Evolutionary conservation across 2,329 filamentous ascomycete species (phyloP).

Genomic region (Pseudohalonectria lignicola): DNA sequence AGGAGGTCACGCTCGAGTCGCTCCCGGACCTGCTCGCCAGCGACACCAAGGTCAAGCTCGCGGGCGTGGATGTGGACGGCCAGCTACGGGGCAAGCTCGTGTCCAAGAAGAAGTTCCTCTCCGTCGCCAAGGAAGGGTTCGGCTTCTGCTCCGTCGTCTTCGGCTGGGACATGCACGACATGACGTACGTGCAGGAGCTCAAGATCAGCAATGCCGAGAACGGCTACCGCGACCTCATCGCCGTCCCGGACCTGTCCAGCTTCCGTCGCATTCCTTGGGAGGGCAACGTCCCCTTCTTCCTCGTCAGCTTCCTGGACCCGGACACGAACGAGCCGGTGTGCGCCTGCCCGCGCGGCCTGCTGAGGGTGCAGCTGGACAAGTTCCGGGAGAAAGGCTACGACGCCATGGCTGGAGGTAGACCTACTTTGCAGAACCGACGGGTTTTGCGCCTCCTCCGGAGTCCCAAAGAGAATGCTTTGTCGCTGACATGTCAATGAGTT

Average conservation of each 20-base stretch:
- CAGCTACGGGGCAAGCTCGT: slow-evolving; percentile 82
- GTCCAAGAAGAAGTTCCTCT: slow-evolving; percentile 87
- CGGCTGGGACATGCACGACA: slow-evolving; percentile 95
- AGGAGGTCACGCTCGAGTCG: slow-evolving; percentile 52
- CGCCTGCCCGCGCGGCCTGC: slow-evolving; percentile 67
- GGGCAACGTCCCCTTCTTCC: slow-evolving; percentile 72
- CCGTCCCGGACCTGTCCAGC: slow-evolving; percentile 65
- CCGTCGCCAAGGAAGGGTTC: slow-evolving; percentile 69
- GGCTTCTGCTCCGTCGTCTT: slow-evolving; percentile 93
- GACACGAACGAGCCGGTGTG: slow-evolving; percentile 61
- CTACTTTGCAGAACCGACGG: too few species aligned
- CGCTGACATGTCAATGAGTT: too few species aligned
- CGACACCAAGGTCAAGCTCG: slow-evolving; percentile 77
- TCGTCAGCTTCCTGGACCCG: slow-evolving; percentile 75
- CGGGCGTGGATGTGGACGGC: slow-evolving; percentile 79
- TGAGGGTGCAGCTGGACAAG: slow-evolving; percentile 59
- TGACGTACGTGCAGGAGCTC: slow-evolving; percentile 77
- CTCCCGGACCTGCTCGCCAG: slow-evolving; percentile 56
- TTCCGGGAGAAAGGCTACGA: slow-evolving; percentile 58
- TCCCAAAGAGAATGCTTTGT: too few species aligned
- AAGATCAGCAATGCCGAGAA: slow-evolving; percentile 84
- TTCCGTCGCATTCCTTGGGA: slow-evolving; percentile 90
- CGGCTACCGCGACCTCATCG: slow-evolving; percentile 77
- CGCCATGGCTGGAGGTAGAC: slow-evolving; percentile 87
- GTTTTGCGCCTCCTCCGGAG: too few species aligned